Conservation (phyloP, 768 basidiomycete genomes). For the Hericium erinaceus region DNA sequence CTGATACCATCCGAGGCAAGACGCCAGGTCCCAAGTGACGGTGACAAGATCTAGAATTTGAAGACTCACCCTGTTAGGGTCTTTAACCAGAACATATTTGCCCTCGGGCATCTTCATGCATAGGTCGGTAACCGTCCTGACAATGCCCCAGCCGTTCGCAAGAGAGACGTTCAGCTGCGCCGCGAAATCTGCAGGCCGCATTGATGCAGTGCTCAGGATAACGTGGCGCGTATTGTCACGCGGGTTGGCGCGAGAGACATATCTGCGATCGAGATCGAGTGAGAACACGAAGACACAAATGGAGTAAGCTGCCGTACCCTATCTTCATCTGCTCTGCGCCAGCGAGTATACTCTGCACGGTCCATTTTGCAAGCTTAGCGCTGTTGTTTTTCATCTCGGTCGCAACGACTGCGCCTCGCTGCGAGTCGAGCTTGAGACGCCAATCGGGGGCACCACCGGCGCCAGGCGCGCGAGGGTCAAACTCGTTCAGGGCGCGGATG, state of each 20-base stretch:
- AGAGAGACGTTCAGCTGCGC: slow-evolving; percentile 91
- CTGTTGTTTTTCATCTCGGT: slow-evolving; percentile 99
- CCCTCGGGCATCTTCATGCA: slow-evolving; percentile 97
- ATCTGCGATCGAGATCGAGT: slow-evolving; percentile 37
- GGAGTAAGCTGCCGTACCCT: slow-evolving; percentile 49
- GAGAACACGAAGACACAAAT: neutral
- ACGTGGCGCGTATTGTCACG: slow-evolving; percentile 94
- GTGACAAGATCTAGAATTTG: slow-evolving; percentile 19
- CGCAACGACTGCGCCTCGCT: slow-evolving; percentile 95
- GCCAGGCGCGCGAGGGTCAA: slow-evolving; percentile 83
- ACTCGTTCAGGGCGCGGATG: slow-evolving; percentile 94
- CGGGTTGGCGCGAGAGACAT: slow-evolving; percentile 89
- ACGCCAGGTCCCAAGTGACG: neutral
- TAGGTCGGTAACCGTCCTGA: slow-evolving; percentile 87
- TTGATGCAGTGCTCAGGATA: slow-evolving; percentile 88
- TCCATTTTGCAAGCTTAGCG: slow-evolving; percentile 95
- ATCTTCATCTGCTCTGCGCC: slow-evolving; percentile 97
- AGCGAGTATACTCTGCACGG: slow-evolving; percentile 88
- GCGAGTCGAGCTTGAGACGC: slow-evolving; percentile 93
- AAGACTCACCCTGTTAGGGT: slow-evolving; percentile 80
- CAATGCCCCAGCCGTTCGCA: slow-evolving; percentile 97
- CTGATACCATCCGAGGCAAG: neutral
- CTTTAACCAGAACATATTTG: slow-evolving; percentile 94
- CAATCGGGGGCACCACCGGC: slow-evolving; percentile 97
- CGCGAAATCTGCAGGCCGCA: slow-evolving; percentile 93